phyloP scores from a whole-genome alignment of 306 rosid species.

The Lupinus albus region DNA sequence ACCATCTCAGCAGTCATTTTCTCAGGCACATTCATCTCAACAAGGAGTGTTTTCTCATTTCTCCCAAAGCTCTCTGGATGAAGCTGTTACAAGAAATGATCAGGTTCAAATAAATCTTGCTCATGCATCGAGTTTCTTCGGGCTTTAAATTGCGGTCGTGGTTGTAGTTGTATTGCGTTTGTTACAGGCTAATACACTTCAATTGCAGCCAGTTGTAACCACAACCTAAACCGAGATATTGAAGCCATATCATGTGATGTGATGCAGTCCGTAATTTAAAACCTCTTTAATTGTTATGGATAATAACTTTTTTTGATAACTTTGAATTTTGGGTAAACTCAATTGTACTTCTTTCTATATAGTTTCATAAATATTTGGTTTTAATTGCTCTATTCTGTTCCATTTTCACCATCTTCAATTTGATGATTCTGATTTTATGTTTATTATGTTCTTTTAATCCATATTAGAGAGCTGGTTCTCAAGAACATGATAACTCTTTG shows the following conservation, averaged over 20 bases:
- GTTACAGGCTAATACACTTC: too few relatives aligned
- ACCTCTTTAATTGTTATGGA: too few relatives aligned
- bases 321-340: too few relatives aligned
- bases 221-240: too few relatives aligned
- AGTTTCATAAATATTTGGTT: slow-evolving; percentile 6
- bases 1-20: slow-evolving; percentile 66
- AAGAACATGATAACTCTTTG: slow-evolving; percentile 73
- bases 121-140: slow-evolving; percentile 3
- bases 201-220: too few relatives aligned
- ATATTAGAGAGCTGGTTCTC: slow-evolving; percentile 74
- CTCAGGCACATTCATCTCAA: slow-evolving; percentile 88
- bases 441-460: slow-evolving; percentile 37
- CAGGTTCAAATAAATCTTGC: slow-evolving; percentile 58
- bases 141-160: too few relatives aligned
- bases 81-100: slow-evolving; percentile 61
- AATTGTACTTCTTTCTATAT: neutral
- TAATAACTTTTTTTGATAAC: too few relatives aligned
- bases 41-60: slow-evolving; percentile 75
- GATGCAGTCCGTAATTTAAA: too few relatives aligned
- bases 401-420: neutral
- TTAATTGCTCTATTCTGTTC: neutral
- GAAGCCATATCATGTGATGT: too few relatives aligned
- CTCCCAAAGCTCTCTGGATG: slow-evolving; percentile 82
- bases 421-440: slow-evolving; percentile 29
- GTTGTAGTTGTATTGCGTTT: too few relatives aligned